Evolutionary conservation across 768 basidiomycete species (phyloP).

Genomic region (Fomitopsis pulvina): DNA sequence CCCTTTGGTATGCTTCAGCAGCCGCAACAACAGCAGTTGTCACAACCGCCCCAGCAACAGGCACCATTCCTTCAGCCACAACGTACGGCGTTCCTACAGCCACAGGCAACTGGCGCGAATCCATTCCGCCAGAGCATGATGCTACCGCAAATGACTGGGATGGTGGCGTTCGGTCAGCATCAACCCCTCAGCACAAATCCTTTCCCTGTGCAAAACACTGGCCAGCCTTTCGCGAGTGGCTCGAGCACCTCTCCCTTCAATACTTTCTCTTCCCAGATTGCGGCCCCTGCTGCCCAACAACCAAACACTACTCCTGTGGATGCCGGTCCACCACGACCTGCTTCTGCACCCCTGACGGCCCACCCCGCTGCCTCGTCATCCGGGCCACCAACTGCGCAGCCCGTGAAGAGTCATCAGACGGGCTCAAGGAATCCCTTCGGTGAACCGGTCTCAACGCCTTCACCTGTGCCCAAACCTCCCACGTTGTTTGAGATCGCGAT

Average conservation of each 20-base stretch:
- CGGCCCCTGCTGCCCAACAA: constrained; percentile 6
- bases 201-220: constrained; percentile 19
- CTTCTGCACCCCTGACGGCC: constrained; percentile 64
- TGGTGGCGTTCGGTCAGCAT: constrained; percentile 15
- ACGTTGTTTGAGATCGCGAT: constrained; percentile 77
- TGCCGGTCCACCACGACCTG: constrained; percentile 37
- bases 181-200: constrained; percentile 14
- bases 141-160: constrained; percentile 29
- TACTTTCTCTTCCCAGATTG: constrained; percentile 7
- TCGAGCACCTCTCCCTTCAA: constrained; percentile 10
- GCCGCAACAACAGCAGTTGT: constrained; percentile 20
- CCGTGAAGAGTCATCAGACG: constrained; percentile 82
- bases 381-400: constrained; percentile 43
- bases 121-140: constrained; percentile 49
- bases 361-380: constrained; percentile 26
- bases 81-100: constrained; percentile 38
- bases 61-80: constrained; percentile 50
- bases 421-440: constrained; percentile 97
- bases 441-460: constrained; percentile 49
- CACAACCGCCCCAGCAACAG: constrained; percentile 29
- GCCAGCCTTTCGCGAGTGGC: constrained; percentile 11
- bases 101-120: constrained; percentile 40
- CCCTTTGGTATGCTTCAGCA: constrained; percentile 39
- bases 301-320: background rate
- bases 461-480: constrained; percentile 69